Conservation (phyloP, 2,329 filamentous ascomycete genomes). For the Metarhizium humberi region DNA sequence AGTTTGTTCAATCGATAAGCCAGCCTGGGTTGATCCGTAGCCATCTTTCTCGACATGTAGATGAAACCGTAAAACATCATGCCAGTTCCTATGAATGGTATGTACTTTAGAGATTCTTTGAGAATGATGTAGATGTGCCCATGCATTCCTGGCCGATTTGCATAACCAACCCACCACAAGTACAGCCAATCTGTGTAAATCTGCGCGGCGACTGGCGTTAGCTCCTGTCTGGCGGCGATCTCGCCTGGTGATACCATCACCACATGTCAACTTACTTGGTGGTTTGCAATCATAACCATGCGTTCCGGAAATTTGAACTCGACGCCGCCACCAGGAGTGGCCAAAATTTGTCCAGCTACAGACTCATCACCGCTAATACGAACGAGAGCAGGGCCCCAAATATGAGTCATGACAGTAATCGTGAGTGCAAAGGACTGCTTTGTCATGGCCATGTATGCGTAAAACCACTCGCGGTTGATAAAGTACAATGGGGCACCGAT, state of each 20-base stretch:
- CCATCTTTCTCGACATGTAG: slow-evolving; percentile 86
- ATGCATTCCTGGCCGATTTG: slow-evolving; percentile 63
- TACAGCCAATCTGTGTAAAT: slow-evolving; percentile 91
- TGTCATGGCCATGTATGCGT: slow-evolving; percentile 79
- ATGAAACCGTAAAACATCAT: slow-evolving; percentile 87
- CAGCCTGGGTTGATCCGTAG: slow-evolving; percentile 66
- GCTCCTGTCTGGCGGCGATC: background rate
- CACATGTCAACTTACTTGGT: slow-evolving; percentile 47
- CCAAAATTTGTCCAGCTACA: slow-evolving; percentile 64
- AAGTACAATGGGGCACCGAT: slow-evolving; percentile 69
- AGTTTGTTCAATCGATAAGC: slow-evolving; percentile 65
- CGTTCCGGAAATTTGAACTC: slow-evolving; percentile 75
- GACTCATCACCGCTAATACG: slow-evolving; percentile 76
- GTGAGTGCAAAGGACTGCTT: slow-evolving; percentile 76
- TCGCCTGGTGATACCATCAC: background rate
- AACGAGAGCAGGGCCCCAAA: slow-evolving; percentile 78
- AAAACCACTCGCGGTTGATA: slow-evolving; percentile 67
- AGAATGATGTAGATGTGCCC: slow-evolving; percentile 85
- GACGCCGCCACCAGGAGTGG: slow-evolving; percentile 62
- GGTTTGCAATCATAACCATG: slow-evolving; percentile 77
- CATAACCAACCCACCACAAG: slow-evolving; percentile 90
- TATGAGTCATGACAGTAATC: slow-evolving; percentile 71
- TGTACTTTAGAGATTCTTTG: slow-evolving; percentile 75
- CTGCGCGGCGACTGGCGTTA: slow-evolving; percentile 19
- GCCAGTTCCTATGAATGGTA: slow-evolving; percentile 70